Evolutionary conservation across 2,329 filamentous ascomycete genomes (phyloP).

Genomic region (Emericellopsis cladophorae): DNA sequence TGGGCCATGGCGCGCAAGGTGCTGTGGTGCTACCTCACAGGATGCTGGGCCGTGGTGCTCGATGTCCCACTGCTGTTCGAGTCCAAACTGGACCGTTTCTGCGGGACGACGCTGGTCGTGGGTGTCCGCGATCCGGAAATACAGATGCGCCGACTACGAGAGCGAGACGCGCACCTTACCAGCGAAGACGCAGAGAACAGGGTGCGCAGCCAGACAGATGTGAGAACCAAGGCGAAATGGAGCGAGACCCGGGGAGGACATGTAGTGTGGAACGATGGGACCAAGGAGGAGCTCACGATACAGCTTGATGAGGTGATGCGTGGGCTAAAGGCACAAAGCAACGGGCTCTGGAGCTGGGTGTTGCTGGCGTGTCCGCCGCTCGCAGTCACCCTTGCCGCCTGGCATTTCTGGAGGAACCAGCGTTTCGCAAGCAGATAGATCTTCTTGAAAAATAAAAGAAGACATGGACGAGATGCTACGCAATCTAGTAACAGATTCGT

Average conservation of each 20-base stretch:
- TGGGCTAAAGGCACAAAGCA: constrained; percentile 49
- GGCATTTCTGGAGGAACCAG: constrained; percentile 58
- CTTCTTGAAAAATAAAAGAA: no score
- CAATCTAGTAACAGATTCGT: no score
- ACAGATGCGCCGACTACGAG: constrained; percentile 69
- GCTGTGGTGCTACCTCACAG: constrained; percentile 57
- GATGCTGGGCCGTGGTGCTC: constrained; percentile 79
- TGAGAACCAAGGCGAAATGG: constrained; percentile 68
- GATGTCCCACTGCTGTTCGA: constrained; percentile 92
- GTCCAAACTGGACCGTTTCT: constrained; percentile 71
- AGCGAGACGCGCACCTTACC: constrained; percentile 64
- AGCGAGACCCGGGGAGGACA: constrained; percentile 61
- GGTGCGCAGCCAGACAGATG: constrained; percentile 76
- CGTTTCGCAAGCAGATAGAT: no score
- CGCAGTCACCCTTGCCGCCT: constrained; percentile 53
- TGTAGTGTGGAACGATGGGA: constrained; percentile 84
- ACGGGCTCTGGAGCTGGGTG: constrained; percentile 74
- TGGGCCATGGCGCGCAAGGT: constrained; percentile 69
- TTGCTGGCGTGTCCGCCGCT: constrained; percentile 60
- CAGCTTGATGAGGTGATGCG: constrained; percentile 56
- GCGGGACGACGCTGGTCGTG: constrained; percentile 77
- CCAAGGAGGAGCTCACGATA: constrained; percentile 52
- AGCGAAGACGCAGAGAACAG: constrained; percentile 81
- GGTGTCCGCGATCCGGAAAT: constrained; percentile 67
- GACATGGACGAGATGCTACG: no score